These are phyloP conservation scores for Ganoderma boninense DNA, from an alignment of 1,284 basidiomycete genomes.

Conservation along the genomic window DNA sequence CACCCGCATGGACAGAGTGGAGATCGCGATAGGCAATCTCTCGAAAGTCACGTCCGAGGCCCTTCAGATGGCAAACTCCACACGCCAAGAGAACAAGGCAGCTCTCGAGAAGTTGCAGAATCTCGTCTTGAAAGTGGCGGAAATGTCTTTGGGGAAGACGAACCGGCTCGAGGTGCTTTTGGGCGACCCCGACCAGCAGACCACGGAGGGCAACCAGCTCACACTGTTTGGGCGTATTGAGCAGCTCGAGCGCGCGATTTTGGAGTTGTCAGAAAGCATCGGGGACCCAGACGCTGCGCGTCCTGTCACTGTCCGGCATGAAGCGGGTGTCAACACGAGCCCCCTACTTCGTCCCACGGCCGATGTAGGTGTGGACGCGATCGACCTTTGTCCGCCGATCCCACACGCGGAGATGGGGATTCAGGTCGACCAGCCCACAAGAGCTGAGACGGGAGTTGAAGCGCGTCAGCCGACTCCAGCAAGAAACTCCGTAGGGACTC, in stretches of 20 bases:
- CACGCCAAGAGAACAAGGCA: conserved; percentile 21
- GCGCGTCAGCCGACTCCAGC: background rate
- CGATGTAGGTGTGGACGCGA: conserved; percentile 18
- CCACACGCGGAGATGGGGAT: conserved; percentile 11
- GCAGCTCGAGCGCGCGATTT: conserved; percentile 23
- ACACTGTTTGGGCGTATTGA: conserved; percentile 20
- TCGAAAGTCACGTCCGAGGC: conserved; percentile 16
- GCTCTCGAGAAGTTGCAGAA: conserved; percentile 13
- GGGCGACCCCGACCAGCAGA: conserved; percentile 8
- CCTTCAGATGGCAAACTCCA: conserved; percentile 11
- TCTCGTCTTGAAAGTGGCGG: conserved; percentile 10
- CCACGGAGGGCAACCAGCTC: background rate
- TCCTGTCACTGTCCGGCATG: conserved; percentile 22
- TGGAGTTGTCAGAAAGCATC: conserved; percentile 25
- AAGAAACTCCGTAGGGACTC: conserved; percentile 1
- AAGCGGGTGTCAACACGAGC: conserved; percentile 26
- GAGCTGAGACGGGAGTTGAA: conserved; percentile 10
- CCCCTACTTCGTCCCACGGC: conserved; percentile 11
- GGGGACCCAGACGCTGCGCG: conserved; percentile 30
- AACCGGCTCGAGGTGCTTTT: conserved; percentile 17
- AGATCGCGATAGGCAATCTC: conserved; percentile 17
- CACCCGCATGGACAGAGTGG: conserved; percentile 19
- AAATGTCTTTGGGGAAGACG: conserved; percentile 10
- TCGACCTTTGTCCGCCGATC: conserved; percentile 6
- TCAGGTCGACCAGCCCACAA: conserved; percentile 2